A percentile compares a stretch with the other conserved stretches of the same genome.
Evolutionary conservation across 2,329 filamentous ascomycete species (phyloP).

Genomic region (Xylaria sp.): DNA sequence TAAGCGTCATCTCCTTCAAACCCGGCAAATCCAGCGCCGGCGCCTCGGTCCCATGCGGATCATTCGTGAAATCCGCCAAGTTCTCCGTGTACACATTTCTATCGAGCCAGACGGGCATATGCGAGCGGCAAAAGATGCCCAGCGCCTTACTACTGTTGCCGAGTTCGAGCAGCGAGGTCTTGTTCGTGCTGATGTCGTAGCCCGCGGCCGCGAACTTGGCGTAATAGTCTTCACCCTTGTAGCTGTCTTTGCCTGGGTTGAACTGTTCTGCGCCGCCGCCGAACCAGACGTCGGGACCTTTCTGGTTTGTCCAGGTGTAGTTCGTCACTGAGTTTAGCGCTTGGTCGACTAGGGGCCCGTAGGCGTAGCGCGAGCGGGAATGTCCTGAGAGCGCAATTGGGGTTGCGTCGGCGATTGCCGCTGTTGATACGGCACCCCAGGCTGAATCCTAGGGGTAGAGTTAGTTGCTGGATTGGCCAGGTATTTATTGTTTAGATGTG

Average conservation of each 20-base stretch:
- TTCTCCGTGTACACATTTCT: slow-evolving; percentile 83
- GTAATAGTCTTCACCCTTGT: slow-evolving; percentile 81
- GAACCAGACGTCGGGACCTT: slow-evolving; percentile 83
- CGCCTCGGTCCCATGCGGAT: slow-evolving; percentile 72
- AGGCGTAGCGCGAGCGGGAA: slow-evolving; percentile 75
- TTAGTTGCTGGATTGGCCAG: background rate
- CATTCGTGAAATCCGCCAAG: slow-evolving; percentile 72
- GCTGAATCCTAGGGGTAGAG: slow-evolving; percentile 55
- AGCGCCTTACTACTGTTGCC: slow-evolving; percentile 72
- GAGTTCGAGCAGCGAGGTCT: slow-evolving; percentile 72
- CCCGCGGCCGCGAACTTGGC: slow-evolving; percentile 77
- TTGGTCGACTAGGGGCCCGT: slow-evolving; percentile 79
- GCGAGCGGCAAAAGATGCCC: slow-evolving; percentile 79
- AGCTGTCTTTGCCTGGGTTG: slow-evolving; percentile 71
- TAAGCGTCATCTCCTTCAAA: slow-evolving; percentile 89
- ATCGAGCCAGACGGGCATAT: slow-evolving; percentile 87
- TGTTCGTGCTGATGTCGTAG: slow-evolving; percentile 79
- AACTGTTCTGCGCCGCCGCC: slow-evolving; percentile 88
- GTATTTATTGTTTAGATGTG: too few species aligned
- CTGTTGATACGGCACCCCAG: slow-evolving; percentile 80
- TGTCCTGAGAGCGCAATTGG: slow-evolving; percentile 80
- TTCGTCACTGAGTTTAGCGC: slow-evolving; percentile 80
- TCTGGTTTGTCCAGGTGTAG: slow-evolving; percentile 81
- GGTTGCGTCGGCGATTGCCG: slow-evolving; percentile 83
- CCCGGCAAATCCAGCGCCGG: slow-evolving; percentile 81